A percentile compares a stretch with the other conserved stretches of the same genome.
Conservation (phyloP, 257 asterid species). For the Eucommia ulmoides region DNA sequence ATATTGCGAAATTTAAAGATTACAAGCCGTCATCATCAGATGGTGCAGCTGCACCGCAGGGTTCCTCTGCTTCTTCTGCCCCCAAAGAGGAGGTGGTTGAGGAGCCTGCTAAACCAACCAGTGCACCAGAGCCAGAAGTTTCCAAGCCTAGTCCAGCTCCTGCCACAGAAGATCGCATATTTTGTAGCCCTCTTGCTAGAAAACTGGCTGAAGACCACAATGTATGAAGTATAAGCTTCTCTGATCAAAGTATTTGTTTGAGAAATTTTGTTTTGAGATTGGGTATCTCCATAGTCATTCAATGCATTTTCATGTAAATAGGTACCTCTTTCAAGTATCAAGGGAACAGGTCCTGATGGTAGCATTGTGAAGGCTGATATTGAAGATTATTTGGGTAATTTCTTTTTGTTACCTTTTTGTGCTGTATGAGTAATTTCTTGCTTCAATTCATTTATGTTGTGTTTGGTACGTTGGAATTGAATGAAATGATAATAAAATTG, state of each 20-base stretch:
- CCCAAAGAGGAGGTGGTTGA: slow-evolving; percentile 51
- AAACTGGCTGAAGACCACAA: slow-evolving; percentile 76
- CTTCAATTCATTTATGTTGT: too few relatives aligned
- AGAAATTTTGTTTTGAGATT: not conserved
- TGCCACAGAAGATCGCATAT: slow-evolving; percentile 56
- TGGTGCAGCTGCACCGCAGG: slow-evolving; percentile 38
- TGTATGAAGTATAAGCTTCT: slow-evolving; percentile 22
- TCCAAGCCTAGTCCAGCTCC: slow-evolving; percentile 48
- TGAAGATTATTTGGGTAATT: slow-evolving; percentile 85
- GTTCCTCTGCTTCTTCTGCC: slow-evolving; percentile 54
- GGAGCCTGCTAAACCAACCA: slow-evolving; percentile 33
- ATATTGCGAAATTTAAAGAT: slow-evolving; percentile 62
- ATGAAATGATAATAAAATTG: too few relatives aligned
- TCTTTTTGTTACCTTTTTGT: slow-evolving; percentile 5
- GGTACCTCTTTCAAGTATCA: slow-evolving; percentile 67
- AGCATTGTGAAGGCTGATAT: slow-evolving; percentile 88
- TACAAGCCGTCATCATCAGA: slow-evolving; percentile 55
- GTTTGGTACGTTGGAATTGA: too few relatives aligned
- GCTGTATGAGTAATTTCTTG: too few relatives aligned
- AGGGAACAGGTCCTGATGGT: slow-evolving; percentile 98
- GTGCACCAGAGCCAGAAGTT: slow-evolving; percentile 52
- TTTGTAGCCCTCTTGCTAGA: slow-evolving; percentile 91
- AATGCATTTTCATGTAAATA: slow-evolving; percentile 19
- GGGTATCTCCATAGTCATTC: not conserved
- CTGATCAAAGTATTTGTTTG: not conserved